These are phyloP conservation scores for Arxiozyma slooffiae DNA, from an alignment of 1,139 yeast genomes.

Conservation along the genomic window DNA sequence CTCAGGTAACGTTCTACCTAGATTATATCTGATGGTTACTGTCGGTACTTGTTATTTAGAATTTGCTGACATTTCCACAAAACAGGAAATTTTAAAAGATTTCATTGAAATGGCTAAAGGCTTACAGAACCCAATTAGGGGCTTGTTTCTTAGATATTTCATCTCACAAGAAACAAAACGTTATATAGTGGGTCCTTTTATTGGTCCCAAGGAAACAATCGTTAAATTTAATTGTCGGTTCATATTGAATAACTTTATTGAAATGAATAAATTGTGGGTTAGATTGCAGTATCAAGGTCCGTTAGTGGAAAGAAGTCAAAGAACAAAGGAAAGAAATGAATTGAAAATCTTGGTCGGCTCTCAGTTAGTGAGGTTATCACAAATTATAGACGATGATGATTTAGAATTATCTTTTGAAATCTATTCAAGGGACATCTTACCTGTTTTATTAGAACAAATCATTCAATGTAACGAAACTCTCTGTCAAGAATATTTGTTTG, in stretches of 20 bases:
- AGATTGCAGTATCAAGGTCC: constrained; percentile 94
- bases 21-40: constrained; percentile 88
- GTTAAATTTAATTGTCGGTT: constrained; percentile 50
- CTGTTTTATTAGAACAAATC: constrained; percentile 78
- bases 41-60: constrained; percentile 87
- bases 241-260: constrained; percentile 77
- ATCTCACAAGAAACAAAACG: constrained; percentile 76
- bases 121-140: constrained; percentile 91
- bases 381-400: constrained; percentile 56
- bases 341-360: constrained; percentile 88
- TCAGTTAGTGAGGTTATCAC: constrained; percentile 79
- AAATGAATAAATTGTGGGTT: constrained; percentile 97
- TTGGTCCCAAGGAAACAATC: constrained; percentile 3
- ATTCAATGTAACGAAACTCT: constrained; percentile 85
- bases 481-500: constrained; percentile 85
- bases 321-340: constrained; percentile 76
- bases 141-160: constrained; percentile 80
- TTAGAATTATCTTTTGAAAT: constrained; percentile 31
- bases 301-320: constrained; percentile 64
- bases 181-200: constrained; percentile 32
- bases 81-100: constrained; percentile 83
- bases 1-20: constrained; percentile 85
- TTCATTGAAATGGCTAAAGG: constrained; percentile 98
- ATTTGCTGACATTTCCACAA: constrained; percentile 51
- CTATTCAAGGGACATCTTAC: constrained; percentile 60